Base-by-base conservation (phyloP, 805 yeast genomes). In the Barnettozyma populi region DNA sequence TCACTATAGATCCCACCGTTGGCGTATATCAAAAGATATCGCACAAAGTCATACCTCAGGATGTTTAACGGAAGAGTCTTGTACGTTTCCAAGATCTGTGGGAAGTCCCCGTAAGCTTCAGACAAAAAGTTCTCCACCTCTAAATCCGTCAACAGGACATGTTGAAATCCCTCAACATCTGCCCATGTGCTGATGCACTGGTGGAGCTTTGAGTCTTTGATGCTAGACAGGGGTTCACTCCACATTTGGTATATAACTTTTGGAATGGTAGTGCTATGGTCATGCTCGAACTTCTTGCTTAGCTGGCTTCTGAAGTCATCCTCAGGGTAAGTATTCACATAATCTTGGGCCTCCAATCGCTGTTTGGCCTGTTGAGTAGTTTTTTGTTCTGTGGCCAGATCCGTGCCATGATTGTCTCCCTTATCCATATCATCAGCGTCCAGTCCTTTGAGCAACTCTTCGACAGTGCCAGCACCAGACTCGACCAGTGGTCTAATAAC, bases 1-100 rank as follows among this genome's bases (percentile, higher is more conserved):
- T 80, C 86, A 2, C 83, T 74, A 57, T 80, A 80, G 18, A 78
- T 69, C 23, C 86, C 86, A 43, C 86, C 86, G 45, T 68, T 65
- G 6, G 81, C 75, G 52, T 55, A 79, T 6, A 79, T 58, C 6
- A 80, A 63, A 52, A 80, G 61, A 59, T 79, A 80, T 47, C 81
- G 69, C 56, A 78, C 68, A 50, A 79, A 79, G 54, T 80, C 85
- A 69, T 68, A 76, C 51, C 68, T 70, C 38, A 80, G 64, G 31
- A 81, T 74, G 24, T 74, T 74, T 57, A 78, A 72, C 1, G 84
- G 84, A 47, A 80, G 55, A 5, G 56, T 54, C 38, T 69, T 69
- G 53, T 69, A 76, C 3, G 84, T 75, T n/a, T 73, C 74, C 14
- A 76, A 57, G 34, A 80, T 67, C 55, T 79, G 84, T 1, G 84